A percentile compares a stretch with the other conserved stretches of the same genome.
phyloP scores from a whole-genome alignment of 257 asterid genomes.

The Solanum okadae region DNA sequence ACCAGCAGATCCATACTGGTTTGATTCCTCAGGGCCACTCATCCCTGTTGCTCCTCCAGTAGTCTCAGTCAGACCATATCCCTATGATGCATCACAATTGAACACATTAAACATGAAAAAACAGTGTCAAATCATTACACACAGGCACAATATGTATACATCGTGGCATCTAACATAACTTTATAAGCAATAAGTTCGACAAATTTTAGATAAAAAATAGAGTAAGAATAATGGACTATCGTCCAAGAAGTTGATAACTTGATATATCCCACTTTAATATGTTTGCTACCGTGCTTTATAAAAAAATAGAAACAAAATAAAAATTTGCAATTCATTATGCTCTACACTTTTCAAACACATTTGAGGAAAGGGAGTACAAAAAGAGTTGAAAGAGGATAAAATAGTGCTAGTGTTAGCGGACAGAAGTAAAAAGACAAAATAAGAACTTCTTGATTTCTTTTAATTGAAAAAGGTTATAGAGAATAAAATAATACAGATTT shows the following conservation, averaged over 20 bases:
- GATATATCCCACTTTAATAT: not conserved
- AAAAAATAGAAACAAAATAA: not conserved
- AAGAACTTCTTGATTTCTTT: not conserved
- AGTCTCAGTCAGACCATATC: conserved; percentile 87
- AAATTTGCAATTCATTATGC: not conserved
- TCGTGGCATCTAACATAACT: not conserved
- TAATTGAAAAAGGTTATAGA: not conserved
- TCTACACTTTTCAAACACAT: not conserved
- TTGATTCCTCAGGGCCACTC: conserved; percentile 49
- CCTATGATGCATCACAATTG: conserved; percentile 28
- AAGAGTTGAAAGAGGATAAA: not conserved
- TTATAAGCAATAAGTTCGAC: not conserved
- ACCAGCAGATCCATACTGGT: conserved; percentile 64
- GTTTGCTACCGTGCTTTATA: not conserved
- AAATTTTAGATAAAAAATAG: not conserved
- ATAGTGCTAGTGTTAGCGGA: not conserved
- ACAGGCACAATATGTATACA: not conserved
- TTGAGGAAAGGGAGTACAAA: not conserved
- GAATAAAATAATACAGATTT: too few species aligned
- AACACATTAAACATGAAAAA: not conserved
- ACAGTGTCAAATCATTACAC: not conserved
- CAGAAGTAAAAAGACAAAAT: not conserved
- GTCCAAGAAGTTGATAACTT: not conserved
- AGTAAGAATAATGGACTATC: not conserved
- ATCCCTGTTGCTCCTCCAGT: conserved; percentile 58